These are phyloP conservation scores for Halophytophthora polymorphica DNA, from an alignment of 352 stramenopile genomes.

Conservation along the genomic window DNA sequence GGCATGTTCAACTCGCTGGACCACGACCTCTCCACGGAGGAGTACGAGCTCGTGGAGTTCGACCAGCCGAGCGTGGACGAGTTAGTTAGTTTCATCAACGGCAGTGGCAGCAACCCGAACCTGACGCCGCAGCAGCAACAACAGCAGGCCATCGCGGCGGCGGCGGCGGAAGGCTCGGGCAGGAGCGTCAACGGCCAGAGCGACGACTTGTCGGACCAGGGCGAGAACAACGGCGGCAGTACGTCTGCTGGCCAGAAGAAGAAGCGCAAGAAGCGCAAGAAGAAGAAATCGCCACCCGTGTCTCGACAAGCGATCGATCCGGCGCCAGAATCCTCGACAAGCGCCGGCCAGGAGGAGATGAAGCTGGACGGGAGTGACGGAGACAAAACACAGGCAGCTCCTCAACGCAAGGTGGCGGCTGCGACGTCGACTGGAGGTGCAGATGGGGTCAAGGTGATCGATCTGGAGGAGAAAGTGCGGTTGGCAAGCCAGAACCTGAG, in stretches of 20 bases:
- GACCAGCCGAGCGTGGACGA: conserved; percentile 81
- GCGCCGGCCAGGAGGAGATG: conserved; percentile 5
- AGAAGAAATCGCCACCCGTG: conserved; percentile 45
- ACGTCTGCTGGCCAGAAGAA: conserved; percentile 35
- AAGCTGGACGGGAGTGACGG: conserved; percentile 26
- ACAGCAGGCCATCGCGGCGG: conserved; percentile 22
- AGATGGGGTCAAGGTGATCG: conserved; percentile 11
- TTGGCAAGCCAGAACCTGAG: conserved; percentile 69
- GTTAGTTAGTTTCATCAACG: conserved; percentile 81
- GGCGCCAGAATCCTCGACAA: conserved; percentile 5
- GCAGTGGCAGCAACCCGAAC: conserved; percentile 28
- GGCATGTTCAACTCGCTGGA: conserved; percentile 77
- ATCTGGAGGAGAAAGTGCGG: conserved; percentile 62
- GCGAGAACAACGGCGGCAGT: conserved; percentile 19
- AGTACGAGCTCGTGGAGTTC: conserved; percentile 80
- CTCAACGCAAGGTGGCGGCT: conserved; percentile 4
- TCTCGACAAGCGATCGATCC: conserved; percentile 16
- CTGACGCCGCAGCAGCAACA: conserved; percentile 16
- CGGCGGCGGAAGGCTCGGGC: conserved; percentile 10
- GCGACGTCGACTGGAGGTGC: neutral
- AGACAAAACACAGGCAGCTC: conserved; percentile 25
- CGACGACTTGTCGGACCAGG: conserved; percentile 24
- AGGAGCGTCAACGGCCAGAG: conserved; percentile 25
- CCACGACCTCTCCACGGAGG: conserved; percentile 70
- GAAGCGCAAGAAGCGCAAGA: conserved; percentile 77